Percentiles rank a stretch among this genome's conserved stretches.
Conservation (phyloP, 345 rosid genomes). For the Melastoma malabathricum region DNA sequence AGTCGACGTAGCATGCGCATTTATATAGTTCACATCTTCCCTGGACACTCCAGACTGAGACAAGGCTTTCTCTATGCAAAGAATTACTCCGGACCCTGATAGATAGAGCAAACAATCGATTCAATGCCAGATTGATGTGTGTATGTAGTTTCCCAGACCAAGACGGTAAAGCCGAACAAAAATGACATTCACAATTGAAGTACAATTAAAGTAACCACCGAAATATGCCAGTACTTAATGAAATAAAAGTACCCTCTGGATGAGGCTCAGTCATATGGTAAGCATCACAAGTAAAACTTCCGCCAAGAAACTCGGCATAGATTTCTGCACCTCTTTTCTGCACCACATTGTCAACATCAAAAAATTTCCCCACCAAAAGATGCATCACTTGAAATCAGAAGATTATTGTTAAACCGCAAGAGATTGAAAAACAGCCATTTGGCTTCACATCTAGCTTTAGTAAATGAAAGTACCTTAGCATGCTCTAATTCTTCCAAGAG, state of each 20-base stretch:
- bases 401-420: no score
- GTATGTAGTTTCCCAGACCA: no score
- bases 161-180: no score
- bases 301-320: slow-evolving; percentile 49
- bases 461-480: slow-evolving; percentile 28
- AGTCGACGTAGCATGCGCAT: slow-evolving; percentile 54
- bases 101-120: neutral
- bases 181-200: no score
- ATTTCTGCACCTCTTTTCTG: slow-evolving; percentile 44
- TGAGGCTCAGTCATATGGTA: slow-evolving; percentile 41
- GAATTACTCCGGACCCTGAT: slow-evolving; percentile 34
- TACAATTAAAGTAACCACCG: no score
- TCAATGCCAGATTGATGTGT: no score
- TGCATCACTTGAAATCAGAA: no score
- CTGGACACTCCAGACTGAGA: slow-evolving; percentile 28
- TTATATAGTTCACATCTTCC: slow-evolving; percentile 49
- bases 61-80: slow-evolving; percentile 45
- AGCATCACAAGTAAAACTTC: slow-evolving; percentile 45
- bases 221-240: no score
- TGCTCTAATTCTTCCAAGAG: slow-evolving; percentile 49
- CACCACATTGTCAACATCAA: neutral
- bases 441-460: no score
- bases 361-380: no score
- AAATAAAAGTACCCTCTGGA: slow-evolving; percentile 24
- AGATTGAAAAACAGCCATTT: no score